phyloP scores from a whole-genome alignment of 352 stramenopile species.

The Phytophthora colocasiae region DNA sequence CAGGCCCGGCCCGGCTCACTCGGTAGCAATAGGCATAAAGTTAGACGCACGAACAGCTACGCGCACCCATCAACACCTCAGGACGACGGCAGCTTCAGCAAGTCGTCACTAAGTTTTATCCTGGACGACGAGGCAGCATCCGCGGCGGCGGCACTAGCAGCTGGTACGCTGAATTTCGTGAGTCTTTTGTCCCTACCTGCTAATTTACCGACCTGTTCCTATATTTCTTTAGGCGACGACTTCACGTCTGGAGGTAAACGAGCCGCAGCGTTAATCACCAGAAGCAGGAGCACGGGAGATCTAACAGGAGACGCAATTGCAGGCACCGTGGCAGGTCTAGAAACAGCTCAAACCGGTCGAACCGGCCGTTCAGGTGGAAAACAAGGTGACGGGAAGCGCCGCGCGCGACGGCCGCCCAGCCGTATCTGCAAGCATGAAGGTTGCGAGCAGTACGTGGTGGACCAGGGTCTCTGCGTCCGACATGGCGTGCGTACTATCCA shows the following conservation, averaged over 20 bases:
- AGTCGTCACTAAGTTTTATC: conserved; percentile 82
- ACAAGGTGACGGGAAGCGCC: conserved; percentile 60
- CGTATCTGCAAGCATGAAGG: conserved; percentile 77
- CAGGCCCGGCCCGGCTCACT: conserved; percentile 12
- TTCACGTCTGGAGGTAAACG: conserved; percentile 29
- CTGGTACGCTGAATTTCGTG: conserved; percentile 24
- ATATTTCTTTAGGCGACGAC: conserved; percentile 24
- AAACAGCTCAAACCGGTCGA: conserved; percentile 3
- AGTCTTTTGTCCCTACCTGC: conserved; percentile 8
- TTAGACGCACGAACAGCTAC: conserved; percentile 30
- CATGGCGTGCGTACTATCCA: conserved; percentile 62
- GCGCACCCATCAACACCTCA: conserved; percentile 17
- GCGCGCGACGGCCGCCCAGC: conserved; percentile 57
- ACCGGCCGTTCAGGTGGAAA: conserved; percentile 20
- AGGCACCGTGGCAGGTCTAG: neutral
- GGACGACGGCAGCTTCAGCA: conserved; percentile 44
- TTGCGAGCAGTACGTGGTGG: conserved; percentile 83
- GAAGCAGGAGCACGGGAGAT: conserved; percentile 44
- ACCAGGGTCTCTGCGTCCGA: conserved; percentile 78
- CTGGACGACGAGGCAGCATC: conserved; percentile 55
- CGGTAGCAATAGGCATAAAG: conserved; percentile 35
- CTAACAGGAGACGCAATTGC: conserved; percentile 21
- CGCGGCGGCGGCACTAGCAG: conserved; percentile 15
- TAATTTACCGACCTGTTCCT: conserved; percentile 2
- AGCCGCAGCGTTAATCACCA: conserved; percentile 29